These are phyloP conservation scores for Flaveria bidentis DNA, from an alignment of 129 eudicot genomes.

Conservation along the genomic window DNA sequence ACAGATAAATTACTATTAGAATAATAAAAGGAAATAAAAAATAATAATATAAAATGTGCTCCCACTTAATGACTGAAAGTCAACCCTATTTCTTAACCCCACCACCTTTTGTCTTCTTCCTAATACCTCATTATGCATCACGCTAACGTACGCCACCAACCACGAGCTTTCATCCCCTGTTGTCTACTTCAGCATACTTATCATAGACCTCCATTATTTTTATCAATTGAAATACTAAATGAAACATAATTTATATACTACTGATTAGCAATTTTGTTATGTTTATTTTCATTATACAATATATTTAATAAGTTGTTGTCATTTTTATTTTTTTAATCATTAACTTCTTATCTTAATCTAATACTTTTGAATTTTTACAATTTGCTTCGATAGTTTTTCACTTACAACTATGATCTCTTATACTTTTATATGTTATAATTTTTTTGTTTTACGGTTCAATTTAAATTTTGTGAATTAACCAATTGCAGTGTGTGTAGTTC, in stretches of 20 bases:
- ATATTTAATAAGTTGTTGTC: no score
- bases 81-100: conserved; percentile 50
- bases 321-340: no score
- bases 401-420: no score
- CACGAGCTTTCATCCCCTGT: neutral
- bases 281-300: no score
- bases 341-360: no score
- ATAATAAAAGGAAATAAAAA: neutral
- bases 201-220: conserved; percentile 12
- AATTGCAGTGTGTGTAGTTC: no score
- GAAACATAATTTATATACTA: neutral
- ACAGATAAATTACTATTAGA: conserved; percentile 9
- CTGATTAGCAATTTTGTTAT: neutral
- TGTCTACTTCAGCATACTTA: conserved; percentile 1
- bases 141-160: conserved; percentile 42
- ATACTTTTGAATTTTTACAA: no score
- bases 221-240: neutral
- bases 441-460: no score
- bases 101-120: conserved; percentile 39
- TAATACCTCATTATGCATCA: conserved; percentile 39
- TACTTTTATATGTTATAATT: no score
- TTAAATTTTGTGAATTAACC: no score
- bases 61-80: conserved; percentile 42
- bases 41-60: conserved; percentile 29
- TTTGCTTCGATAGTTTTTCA: no score